A percentile compares a stretch with the other conserved stretches of the same genome.
phyloP scores from a whole-genome alignment of 441 rosid genomes.

The Theobroma grandiflorum region DNA sequence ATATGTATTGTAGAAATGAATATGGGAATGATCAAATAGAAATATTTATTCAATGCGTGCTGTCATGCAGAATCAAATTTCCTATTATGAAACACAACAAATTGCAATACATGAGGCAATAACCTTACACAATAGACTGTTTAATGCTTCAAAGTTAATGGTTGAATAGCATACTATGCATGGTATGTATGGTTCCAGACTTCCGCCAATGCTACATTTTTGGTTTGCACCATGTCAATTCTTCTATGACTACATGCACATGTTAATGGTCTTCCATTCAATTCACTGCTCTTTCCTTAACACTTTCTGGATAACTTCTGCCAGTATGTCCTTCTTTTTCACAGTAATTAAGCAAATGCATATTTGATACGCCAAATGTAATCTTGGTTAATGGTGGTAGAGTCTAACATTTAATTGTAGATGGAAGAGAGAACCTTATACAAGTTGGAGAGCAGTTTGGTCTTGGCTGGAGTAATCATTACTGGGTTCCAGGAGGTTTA shows the following conservation, averaged over 20 bases:
- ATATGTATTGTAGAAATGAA: background rate
- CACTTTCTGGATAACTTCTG: background rate
- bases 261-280: background rate
- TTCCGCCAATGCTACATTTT: background rate
- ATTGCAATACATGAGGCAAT: background rate
- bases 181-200: background rate
- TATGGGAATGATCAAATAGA: background rate
- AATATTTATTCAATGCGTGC: no score
- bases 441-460: slow-evolving; percentile 80
- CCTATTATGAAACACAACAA: background rate
- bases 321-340: background rate
- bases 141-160: background rate
- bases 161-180: background rate
- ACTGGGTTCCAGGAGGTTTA: slow-evolving; percentile 69
- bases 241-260: background rate
- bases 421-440: slow-evolving; percentile 45
- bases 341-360: background rate
- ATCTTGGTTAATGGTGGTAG: background rate
- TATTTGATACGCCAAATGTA: background rate
- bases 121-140: background rate
- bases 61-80: no score
- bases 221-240: background rate
- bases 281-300: background rate
- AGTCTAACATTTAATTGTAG: background rate
- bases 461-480: slow-evolving; percentile 66